phyloP scores from a whole-genome alignment of 2,329 filamentous ascomycete species.

The Eutypella sp. region DNA sequence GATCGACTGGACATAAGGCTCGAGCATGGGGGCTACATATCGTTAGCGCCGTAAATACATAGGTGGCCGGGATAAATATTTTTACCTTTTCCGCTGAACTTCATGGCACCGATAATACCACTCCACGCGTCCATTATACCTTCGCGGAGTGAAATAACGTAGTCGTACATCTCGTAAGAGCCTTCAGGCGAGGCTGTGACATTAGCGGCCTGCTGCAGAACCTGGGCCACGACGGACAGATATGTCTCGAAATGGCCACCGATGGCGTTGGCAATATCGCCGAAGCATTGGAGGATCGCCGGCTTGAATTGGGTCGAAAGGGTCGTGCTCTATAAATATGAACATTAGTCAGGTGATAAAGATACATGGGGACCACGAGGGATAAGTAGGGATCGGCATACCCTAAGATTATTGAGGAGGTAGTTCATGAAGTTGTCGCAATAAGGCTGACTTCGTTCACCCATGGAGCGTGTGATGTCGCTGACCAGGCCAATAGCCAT shows the following conservation, averaged over 20 bases:
- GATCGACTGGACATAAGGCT: slow-evolving; percentile 76
- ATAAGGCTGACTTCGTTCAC: slow-evolving; percentile 86
- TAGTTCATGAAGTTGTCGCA: slow-evolving; percentile 99
- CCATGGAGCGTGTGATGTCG: slow-evolving; percentile 89
- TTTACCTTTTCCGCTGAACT: slow-evolving; percentile 71
- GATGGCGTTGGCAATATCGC: slow-evolving; percentile 94
- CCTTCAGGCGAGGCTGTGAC: slow-evolving; percentile 76
- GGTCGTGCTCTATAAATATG: slow-evolving; percentile 62
- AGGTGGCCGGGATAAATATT: slow-evolving; percentile 11
- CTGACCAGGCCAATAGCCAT: slow-evolving; percentile 97
- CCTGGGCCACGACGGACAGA: slow-evolving; percentile 83
- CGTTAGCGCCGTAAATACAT: slow-evolving; percentile 20
- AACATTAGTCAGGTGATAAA: slow-evolving; percentile 28
- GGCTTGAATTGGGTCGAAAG: slow-evolving; percentile 96
- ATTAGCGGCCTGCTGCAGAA: slow-evolving; percentile 85
- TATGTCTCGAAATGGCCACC: slow-evolving; percentile 90
- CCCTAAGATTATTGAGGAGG: slow-evolving; percentile 83
- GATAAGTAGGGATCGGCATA: slow-evolving; percentile 36
- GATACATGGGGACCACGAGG: not conserved
- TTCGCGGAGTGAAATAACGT: slow-evolving; percentile 88
- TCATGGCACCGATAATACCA: slow-evolving; percentile 93
- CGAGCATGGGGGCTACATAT: slow-evolving; percentile 59
- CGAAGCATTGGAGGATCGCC: slow-evolving; percentile 95
- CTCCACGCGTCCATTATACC: slow-evolving; percentile 99
- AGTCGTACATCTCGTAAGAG: slow-evolving; percentile 94